Evolutionary conservation across 768 basidiomycete species (phyloP).

Genomic region (Boletus vinaceobasis): DNA sequence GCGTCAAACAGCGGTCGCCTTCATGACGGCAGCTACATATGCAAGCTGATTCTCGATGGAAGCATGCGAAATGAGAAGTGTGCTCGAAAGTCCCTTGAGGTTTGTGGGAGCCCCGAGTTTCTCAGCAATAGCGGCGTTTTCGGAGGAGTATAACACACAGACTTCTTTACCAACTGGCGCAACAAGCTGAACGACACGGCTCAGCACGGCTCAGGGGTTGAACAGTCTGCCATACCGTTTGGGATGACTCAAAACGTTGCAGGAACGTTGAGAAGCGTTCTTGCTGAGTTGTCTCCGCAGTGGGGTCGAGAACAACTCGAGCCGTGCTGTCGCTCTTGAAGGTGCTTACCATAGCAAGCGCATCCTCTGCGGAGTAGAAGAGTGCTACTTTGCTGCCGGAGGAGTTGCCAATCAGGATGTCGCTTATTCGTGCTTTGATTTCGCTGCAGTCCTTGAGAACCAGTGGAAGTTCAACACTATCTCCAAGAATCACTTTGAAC

Average conservation of each 20-base stretch:
- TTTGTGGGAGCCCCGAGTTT: constrained; percentile 47
- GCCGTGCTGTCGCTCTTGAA: constrained; percentile 52
- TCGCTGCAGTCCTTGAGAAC: constrained; percentile 40
- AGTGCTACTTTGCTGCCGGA: constrained; percentile 50
- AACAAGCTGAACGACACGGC: constrained; percentile 47
- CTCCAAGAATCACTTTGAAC: constrained; percentile 50
- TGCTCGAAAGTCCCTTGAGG: constrained; percentile 42
- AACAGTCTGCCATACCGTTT: constrained; percentile 42
- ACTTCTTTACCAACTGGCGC: constrained; percentile 48
- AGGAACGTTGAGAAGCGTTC: constrained; percentile 48
- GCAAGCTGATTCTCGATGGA: constrained; percentile 56
- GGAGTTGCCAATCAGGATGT: constrained; percentile 35
- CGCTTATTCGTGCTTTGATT: constrained; percentile 34
- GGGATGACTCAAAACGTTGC: constrained; percentile 47
- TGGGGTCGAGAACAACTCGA: constrained; percentile 37
- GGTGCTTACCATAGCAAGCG: constrained; percentile 49
- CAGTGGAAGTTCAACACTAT: constrained; percentile 49
- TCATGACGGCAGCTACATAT: constrained; percentile 53
- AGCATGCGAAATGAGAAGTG: constrained; percentile 53
- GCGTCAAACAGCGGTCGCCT: constrained; percentile 18
- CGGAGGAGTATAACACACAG: constrained; percentile 59
- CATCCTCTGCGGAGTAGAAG: constrained; percentile 52
- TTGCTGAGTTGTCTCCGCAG: constrained; percentile 42
- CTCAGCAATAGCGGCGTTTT: constrained; percentile 42
- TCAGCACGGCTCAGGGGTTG: background rate